These are phyloP conservation scores for Solanum gracilifrons DNA, from an alignment of 257 asterid species.

Conservation along the genomic window DNA sequence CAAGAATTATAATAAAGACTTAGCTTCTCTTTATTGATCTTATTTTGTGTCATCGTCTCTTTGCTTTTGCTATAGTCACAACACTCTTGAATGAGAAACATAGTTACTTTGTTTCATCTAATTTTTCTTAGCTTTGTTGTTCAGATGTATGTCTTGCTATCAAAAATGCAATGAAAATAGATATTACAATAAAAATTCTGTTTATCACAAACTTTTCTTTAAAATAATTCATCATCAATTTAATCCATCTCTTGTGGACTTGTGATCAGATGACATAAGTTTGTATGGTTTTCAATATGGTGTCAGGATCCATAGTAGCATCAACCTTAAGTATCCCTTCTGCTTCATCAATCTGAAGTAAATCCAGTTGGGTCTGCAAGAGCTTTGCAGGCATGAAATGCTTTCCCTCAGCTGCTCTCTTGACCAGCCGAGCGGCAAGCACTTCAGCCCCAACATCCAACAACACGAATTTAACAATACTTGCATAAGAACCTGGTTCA, in stretches of 20 bases:
- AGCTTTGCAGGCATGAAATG: conserved; percentile 86
- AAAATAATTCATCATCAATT: neutral
- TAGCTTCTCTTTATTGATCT: no score
- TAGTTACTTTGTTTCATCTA: neutral
- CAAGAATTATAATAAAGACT: no score
- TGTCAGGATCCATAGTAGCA: conserved; percentile 49
- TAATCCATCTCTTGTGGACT: neutral
- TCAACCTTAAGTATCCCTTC: conserved; percentile 68
- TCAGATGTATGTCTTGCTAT: neutral
- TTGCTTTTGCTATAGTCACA: neutral
- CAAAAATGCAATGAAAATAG: neutral
- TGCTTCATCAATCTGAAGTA: conserved; percentile 65
- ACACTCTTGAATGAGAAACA: neutral
- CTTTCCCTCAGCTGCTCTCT: conserved; percentile 49
- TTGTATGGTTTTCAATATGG: conserved; percentile 34
- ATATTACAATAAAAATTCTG: neutral
- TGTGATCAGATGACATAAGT: conserved; percentile 4
- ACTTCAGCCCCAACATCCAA: conserved; percentile 48
- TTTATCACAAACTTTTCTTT: neutral
- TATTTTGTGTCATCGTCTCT: neutral
- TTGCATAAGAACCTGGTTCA: conserved; percentile 14
- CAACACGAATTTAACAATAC: conserved; percentile 42
- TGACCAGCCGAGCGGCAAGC: conserved; percentile 52
- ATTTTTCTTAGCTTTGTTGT: neutral
- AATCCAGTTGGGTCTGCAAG: conserved; percentile 71